Conservation (phyloP, 2,329 filamentous ascomycete species). For the Metarhizium robertsii region DNA sequence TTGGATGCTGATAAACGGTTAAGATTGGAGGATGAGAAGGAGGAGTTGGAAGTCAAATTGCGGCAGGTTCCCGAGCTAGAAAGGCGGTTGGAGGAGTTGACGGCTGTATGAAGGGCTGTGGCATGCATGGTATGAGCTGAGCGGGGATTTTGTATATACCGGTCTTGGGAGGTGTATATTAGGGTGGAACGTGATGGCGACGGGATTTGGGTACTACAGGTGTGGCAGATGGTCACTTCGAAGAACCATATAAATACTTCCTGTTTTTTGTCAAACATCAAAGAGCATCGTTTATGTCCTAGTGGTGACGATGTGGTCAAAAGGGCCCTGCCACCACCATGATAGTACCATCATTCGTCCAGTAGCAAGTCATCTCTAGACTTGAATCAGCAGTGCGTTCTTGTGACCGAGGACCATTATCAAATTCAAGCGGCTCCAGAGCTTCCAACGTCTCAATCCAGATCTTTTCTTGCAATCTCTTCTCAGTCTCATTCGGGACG, state of each 20-base stretch:
- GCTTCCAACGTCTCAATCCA: background rate
- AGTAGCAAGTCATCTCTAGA: too few species aligned
- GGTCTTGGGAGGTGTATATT: background rate
- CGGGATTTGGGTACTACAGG: background rate
- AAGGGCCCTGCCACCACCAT: too few species aligned
- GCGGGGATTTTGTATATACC: background rate
- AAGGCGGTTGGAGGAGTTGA: slow-evolving; percentile 74
- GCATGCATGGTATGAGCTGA: too few species aligned
- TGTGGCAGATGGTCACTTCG: background rate
- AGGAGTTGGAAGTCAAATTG: slow-evolving; percentile 80
- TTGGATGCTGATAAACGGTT: slow-evolving; percentile 82
- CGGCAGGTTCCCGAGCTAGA: slow-evolving; percentile 83
- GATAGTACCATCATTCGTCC: too few species aligned
- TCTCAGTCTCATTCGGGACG: background rate
- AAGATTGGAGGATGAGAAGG: slow-evolving; percentile 88
- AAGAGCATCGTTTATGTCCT: too few species aligned
- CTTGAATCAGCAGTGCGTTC: too few species aligned
- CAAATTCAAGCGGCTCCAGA: background rate
- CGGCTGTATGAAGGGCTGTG: slow-evolving; percentile 16
- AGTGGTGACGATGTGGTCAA: too few species aligned
- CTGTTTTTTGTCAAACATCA: too few species aligned
- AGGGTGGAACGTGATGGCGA: background rate
- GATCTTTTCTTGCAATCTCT: background rate
- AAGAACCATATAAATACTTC: too few species aligned
- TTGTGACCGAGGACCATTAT: too few species aligned